Conservation (phyloP, 768 basidiomycete genomes). For the Saitozyma sp. region DNA sequence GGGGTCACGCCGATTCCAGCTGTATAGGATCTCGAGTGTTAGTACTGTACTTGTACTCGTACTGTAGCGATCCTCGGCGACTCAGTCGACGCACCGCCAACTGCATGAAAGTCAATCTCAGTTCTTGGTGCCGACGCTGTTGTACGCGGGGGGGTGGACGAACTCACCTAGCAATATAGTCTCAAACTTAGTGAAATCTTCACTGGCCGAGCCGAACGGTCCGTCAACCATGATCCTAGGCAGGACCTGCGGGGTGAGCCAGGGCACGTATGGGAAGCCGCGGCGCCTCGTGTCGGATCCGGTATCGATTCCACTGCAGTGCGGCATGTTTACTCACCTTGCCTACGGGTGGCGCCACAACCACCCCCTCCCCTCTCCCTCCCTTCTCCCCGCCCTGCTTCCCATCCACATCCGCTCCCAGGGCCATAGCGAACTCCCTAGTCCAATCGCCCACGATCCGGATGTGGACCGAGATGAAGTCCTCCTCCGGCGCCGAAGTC, state of each 20-base stretch:
- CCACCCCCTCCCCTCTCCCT: conserved; percentile 57
- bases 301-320: not conserved
- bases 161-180: conserved; percentile 64
- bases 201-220: conserved; percentile 87
- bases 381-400: conserved; percentile 56
- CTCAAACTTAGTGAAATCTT: conserved; percentile 85
- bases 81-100: conserved; percentile 57
- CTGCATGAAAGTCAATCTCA: conserved; percentile 35
- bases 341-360: conserved; percentile 53
- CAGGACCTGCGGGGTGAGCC: conserved; percentile 59
- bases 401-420: conserved; percentile 77
- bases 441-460: conserved; percentile 93
- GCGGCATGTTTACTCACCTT: conserved; percentile 20
- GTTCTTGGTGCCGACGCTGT: too few species aligned
- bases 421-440: conserved; percentile 68
- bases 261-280: too few species aligned
- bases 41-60: not conserved
- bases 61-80: not conserved
- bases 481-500: conserved; percentile 90
- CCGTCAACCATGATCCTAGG: conserved; percentile 93
- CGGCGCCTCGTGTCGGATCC: conserved; percentile 39
- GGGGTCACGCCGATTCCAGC: conserved; percentile 97
- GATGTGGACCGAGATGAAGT: conserved; percentile 91
- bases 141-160: too few species aligned
- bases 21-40: conserved; percentile 3